phyloP scores from a whole-genome alignment of 2,329 filamentous ascomycete genomes.

The Ilyonectria robusta region DNA sequence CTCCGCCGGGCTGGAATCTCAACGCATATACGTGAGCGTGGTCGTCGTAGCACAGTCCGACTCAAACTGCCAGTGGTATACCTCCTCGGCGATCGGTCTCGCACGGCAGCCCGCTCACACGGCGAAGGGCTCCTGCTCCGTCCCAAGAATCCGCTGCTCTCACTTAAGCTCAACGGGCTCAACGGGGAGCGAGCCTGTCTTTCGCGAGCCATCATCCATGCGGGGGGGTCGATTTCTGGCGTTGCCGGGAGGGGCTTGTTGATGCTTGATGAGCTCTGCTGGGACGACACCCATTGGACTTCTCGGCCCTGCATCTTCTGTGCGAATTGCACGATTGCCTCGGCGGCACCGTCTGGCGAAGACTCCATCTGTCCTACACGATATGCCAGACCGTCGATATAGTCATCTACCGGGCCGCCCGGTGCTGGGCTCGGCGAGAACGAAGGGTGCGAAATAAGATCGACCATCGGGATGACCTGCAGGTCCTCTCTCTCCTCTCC shows the following conservation, averaged over 20 bases:
- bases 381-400: conserved; percentile 50
- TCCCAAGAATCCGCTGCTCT: background rate
- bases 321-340: conserved; percentile 49
- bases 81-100: conserved; percentile 1
- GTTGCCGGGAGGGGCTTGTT: conserved; percentile 52
- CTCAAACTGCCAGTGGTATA: background rate
- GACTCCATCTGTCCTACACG: conserved; percentile 51
- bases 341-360: conserved; percentile 43
- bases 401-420: conserved; percentile 31
- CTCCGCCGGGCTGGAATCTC: conserved; percentile 1
- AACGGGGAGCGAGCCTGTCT: background rate
- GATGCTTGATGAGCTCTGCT: conserved; percentile 22
- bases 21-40: background rate
- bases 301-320: conserved; percentile 21
- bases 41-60: background rate
- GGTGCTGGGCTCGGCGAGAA: conserved; percentile 21
- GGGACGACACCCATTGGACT: conserved; percentile 14
- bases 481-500: conserved; percentile 19
- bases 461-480: conserved; percentile 33
- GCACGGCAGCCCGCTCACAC: background rate
- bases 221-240: conserved; percentile 45
- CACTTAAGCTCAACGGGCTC: background rate
- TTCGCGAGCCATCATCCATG: conserved; percentile 27
- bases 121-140: conserved; percentile 11
- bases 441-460: conserved; percentile 37